Base-by-base conservation (phyloP, 2,329 filamentous ascomycete species). In the Colletotrichum tropicicola region DNA sequence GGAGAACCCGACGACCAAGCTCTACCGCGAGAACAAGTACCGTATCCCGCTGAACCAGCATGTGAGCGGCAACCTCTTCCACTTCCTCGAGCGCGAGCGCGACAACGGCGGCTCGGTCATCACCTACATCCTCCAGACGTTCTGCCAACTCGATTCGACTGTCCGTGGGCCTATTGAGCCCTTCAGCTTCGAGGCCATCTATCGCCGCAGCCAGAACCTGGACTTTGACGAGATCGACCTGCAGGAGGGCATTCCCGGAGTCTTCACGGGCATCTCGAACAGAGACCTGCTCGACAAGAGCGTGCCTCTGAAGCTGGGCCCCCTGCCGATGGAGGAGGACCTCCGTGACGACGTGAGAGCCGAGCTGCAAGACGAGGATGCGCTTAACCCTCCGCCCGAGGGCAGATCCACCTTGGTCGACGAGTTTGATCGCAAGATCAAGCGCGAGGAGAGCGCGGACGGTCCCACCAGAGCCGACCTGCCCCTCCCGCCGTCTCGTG, bases 1-100 rank as follows among this genome's bases (percentile, higher is more conserved):
- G 39, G 90, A 93, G 63, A 97, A 96, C 73, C 77, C 87, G 2
- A 86, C 91, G n/a, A 91, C 92, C 6, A 92, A 91, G 75, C 82
- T 96, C 3, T 99, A 98, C 77, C 87, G 88, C 41, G 87, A 89
- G 59, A 95, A 94, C 82, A 96, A 93, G 76, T 99, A 98, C 75
- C 89, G 93, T 12, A 85, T 99, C 35, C 93, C 93, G 0, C 82
- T 99, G n/a, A 98, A 94, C 71, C 90, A 91, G 61, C 91, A 94
- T 70, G 90, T 94, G 1, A 94, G 92, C 62, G 90, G 89, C 61
- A 92, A 92, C 65, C 85, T 98, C 8, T 91, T 97, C 73, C 92
- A 94, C 70, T 97, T 95, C 71, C 83, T 99, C 1, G 94, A 98
- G 76, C 89, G 90, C n/a, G 94, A 97, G 68, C 87, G 90, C 13